A percentile compares a stretch with the other conserved stretches of the same genome.
phyloP scores from a whole-genome alignment of 1,139 yeast species.

The Protomyces pachydermus region DNA sequence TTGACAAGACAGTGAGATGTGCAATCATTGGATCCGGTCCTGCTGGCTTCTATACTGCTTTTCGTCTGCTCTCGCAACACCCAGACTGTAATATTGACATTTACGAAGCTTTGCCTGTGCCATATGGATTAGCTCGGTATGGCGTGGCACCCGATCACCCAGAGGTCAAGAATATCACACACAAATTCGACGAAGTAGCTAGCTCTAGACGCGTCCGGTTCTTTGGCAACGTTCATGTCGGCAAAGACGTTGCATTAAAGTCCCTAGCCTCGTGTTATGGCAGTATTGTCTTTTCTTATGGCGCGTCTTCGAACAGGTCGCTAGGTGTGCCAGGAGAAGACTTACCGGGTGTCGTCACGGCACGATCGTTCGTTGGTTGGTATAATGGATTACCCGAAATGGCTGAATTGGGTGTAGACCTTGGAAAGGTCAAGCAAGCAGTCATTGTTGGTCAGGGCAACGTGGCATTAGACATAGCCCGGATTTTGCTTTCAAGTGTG shows the following conservation, averaged over 20 bases:
- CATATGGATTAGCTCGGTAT: slow-evolving; percentile 82
- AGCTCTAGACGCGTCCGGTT: slow-evolving; percentile 51
- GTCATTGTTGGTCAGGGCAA: slow-evolving; percentile 94
- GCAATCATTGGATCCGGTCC: slow-evolving; percentile 88
- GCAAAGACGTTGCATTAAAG: slow-evolving; percentile 45
- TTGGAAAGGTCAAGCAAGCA: slow-evolving; percentile 59
- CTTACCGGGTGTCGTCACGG: slow-evolving; percentile 63
- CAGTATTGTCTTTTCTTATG: slow-evolving; percentile 74
- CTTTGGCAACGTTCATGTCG: slow-evolving; percentile 71
- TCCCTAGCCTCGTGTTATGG: slow-evolving; percentile 57
- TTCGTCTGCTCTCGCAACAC: slow-evolving; percentile 57
- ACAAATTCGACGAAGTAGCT: slow-evolving; percentile 65
- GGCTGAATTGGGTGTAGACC: slow-evolving; percentile 47
- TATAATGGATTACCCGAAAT: slow-evolving; percentile 82
- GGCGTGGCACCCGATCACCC: slow-evolving; percentile 99
- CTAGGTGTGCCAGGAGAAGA: slow-evolving; percentile 59
- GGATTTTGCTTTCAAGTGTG: slow-evolving; percentile 61
- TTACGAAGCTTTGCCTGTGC: slow-evolving; percentile 80
- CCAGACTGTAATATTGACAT: slow-evolving; percentile 42
- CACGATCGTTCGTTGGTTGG: slow-evolving; percentile 91
- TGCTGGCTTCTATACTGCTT: slow-evolving; percentile 88
- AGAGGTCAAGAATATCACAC: slow-evolving; percentile 77
- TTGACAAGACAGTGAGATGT: neutral
- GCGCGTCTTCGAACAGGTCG: slow-evolving; percentile 62
- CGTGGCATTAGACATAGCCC: slow-evolving; percentile 89